These are phyloP conservation scores for Pisolithus orientalis DNA, from an alignment of 768 basidiomycete genomes.

Conservation along the genomic window DNA sequence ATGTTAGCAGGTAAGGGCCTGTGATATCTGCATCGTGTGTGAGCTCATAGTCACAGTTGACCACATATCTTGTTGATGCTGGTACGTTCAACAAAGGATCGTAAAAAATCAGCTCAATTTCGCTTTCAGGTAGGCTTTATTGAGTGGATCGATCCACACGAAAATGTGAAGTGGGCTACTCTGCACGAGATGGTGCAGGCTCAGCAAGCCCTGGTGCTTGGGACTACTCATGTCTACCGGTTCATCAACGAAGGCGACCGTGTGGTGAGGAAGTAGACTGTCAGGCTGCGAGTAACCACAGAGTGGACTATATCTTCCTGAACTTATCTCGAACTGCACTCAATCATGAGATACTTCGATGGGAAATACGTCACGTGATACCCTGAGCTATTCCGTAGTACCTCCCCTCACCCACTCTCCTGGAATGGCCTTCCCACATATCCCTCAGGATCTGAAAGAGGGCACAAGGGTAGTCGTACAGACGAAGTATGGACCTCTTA, in stretches of 20 bases:
- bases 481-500: constrained; percentile 51
- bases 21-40: constrained; percentile 2
- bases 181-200: constrained; percentile 59
- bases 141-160: constrained; percentile 67
- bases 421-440: constrained; percentile 28
- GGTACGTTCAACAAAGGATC: constrained; percentile 26
- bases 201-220: constrained; percentile 40
- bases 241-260: constrained; percentile 8
- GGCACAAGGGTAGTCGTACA: constrained; percentile 39
- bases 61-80: constrained; percentile 74
- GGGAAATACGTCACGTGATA: too few relatives aligned
- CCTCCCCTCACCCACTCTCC: too few relatives aligned
- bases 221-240: constrained; percentile 49
- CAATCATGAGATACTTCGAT: too few relatives aligned
- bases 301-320: too few relatives aligned
- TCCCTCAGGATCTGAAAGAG: constrained; percentile 51
- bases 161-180: constrained; percentile 63
- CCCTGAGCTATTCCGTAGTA: too few relatives aligned
- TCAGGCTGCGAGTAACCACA: too few relatives aligned
- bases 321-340: too few relatives aligned
- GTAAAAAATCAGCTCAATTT: background rate
- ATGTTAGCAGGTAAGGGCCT: constrained; percentile 47
- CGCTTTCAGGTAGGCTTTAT: constrained; percentile 56
- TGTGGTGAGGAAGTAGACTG: too few relatives aligned
- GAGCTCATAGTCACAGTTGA: constrained; percentile 30